phyloP scores from a whole-genome alignment of 2,329 filamentous ascomycete species.

The Ophiostoma fasciatum region DNA sequence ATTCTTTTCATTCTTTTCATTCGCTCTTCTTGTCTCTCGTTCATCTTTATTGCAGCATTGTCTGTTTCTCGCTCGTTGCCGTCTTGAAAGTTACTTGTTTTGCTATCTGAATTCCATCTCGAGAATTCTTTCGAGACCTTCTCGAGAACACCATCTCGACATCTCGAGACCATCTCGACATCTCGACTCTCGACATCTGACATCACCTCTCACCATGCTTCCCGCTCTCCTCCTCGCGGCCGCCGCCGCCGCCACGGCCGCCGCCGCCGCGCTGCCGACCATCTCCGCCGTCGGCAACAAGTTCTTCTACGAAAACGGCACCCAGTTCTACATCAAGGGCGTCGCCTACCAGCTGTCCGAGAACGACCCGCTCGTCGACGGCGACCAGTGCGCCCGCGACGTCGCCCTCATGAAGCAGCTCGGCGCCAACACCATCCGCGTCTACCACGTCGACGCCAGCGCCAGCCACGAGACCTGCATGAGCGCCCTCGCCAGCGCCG shows the following conservation, averaged over 20 bases:
- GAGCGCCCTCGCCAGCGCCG: conserved; percentile 60
- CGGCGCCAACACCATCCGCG: conserved; percentile 70
- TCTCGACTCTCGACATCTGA: not conserved
- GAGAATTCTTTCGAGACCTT: no score
- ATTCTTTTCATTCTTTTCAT: not conserved
- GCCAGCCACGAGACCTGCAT: conserved; percentile 68
- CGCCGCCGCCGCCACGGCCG: conserved; percentile 14
- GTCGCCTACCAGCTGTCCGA: conserved; percentile 53
- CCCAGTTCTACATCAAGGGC: conserved; percentile 75
- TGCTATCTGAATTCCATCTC: no score
- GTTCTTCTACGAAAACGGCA: conserved; percentile 68
- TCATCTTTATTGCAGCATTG: not conserved
- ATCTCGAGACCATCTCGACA: no score
- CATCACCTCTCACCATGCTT: conserved; percentile 21
- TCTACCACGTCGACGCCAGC: conserved; percentile 69
- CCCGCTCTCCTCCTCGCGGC: conserved; percentile 20
- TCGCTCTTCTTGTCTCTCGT: not conserved
- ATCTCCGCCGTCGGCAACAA: conserved; percentile 56
- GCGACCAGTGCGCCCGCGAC: conserved; percentile 63
- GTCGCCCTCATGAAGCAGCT: conserved; percentile 63
- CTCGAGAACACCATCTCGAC: no score
- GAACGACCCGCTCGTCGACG: conserved; percentile 62
- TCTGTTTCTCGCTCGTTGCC: no score
- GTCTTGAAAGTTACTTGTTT: no score
- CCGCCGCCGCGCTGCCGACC: conserved; percentile 22